These are phyloP conservation scores for Yamadazyma takamatsuzukensis DNA, from an alignment of 805 yeast genomes.

Conservation along the genomic window DNA sequence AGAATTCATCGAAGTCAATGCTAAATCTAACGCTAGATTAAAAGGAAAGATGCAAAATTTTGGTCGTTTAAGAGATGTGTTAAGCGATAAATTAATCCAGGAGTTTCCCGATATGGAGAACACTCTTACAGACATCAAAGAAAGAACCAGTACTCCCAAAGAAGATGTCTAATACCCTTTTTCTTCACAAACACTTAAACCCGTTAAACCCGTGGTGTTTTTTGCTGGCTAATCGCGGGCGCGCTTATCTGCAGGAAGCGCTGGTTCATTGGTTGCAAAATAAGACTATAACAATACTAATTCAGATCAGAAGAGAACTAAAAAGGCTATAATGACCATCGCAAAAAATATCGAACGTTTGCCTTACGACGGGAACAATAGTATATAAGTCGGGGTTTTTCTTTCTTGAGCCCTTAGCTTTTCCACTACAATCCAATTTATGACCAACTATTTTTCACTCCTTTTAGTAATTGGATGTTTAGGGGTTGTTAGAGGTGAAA, in stretches of 20 bases:
- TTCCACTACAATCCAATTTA: too few relatives aligned
- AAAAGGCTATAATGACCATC: too few relatives aligned
- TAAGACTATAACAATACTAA: too few relatives aligned
- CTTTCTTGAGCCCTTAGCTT: too few relatives aligned
- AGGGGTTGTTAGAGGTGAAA: conserved; percentile 8
- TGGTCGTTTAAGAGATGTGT: conserved; percentile 53
- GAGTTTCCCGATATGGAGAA: conserved; percentile 76
- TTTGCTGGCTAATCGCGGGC: conserved; percentile 5
- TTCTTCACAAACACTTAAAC: too few relatives aligned
- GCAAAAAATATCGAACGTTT: too few relatives aligned
- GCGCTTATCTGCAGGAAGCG: too few relatives aligned
- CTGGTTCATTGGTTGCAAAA: too few relatives aligned
- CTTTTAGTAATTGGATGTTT: conserved; percentile 12
- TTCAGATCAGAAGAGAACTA: too few relatives aligned
- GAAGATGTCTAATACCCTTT: neutral
- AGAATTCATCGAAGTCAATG: conserved; percentile 93
- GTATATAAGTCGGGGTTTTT: too few relatives aligned
- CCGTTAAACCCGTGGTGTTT: too few relatives aligned
- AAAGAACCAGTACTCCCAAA: conserved; percentile 35
- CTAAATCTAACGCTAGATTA: conserved; percentile 81
- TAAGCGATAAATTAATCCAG: conserved; percentile 65
- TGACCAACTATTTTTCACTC: conserved; percentile 13
- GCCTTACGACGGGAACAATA: too few relatives aligned
- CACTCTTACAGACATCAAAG: conserved; percentile 54
- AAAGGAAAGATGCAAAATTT: conserved; percentile 80